These are phyloP conservation scores for Paraphoma chrysanthemicola DNA, from an alignment of 2,329 filamentous ascomycete genomes.

Conservation along the genomic window DNA sequence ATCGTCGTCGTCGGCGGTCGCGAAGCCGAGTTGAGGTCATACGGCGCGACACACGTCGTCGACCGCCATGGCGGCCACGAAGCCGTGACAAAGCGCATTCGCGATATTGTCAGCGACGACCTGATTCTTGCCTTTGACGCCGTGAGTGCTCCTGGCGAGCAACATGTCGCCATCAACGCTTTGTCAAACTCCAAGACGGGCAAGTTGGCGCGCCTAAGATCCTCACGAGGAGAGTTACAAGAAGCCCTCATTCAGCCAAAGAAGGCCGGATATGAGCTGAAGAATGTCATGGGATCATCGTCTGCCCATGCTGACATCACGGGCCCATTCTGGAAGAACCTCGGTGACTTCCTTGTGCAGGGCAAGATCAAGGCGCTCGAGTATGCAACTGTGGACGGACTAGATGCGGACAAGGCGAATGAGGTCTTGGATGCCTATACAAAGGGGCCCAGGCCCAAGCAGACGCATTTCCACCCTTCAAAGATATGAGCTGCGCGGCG, in stretches of 20 bases:
- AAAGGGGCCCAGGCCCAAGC: slow-evolving; percentile 30
- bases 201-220: slow-evolving; percentile 36
- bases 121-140: slow-evolving; percentile 50
- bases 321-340: slow-evolving; percentile 38
- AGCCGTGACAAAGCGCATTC: slow-evolving; percentile 41
- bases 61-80: slow-evolving; percentile 47
- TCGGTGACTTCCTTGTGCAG: slow-evolving; percentile 37
- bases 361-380: slow-evolving; percentile 40
- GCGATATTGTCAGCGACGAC: slow-evolving; percentile 48
- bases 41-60: slow-evolving; percentile 53
- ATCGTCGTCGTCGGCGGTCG: slow-evolving; percentile 49
- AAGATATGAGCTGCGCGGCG: neutral
- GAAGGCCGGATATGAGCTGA: slow-evolving; percentile 41
- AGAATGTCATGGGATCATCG: slow-evolving; percentile 32
- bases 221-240: slow-evolving; percentile 30
- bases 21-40: slow-evolving; percentile 38
- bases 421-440: slow-evolving; percentile 46
- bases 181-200: slow-evolving; percentile 49
- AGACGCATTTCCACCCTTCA: neutral
- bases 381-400: slow-evolving; percentile 37
- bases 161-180: slow-evolving; percentile 40
- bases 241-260: slow-evolving; percentile 34
- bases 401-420: slow-evolving; percentile 44
- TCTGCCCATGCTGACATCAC: slow-evolving; percentile 37
- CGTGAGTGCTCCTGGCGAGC: slow-evolving; percentile 31